Evolutionary conservation across 176 grass and related monocot genomes (phyloP).

Genomic region (Ampelocalamus luodianensis): DNA sequence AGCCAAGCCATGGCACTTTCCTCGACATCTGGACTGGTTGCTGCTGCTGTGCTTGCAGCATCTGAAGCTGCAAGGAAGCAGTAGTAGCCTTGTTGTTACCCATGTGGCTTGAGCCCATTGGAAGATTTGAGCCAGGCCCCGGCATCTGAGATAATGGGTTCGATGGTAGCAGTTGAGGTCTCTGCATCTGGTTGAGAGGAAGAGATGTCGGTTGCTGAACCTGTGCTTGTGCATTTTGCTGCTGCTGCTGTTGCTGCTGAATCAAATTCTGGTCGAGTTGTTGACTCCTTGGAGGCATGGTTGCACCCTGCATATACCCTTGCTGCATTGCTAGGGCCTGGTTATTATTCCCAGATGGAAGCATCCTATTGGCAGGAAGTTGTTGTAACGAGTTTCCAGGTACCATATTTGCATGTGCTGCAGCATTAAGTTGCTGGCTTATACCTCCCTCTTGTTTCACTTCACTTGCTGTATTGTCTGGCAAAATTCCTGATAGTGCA

Average conservation of each 20-base stretch:
- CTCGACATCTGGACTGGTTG: slow-evolving; percentile 66
- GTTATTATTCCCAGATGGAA: slow-evolving; percentile 67
- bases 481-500: slow-evolving; percentile 51
- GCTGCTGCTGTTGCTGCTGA: slow-evolving; percentile 67
- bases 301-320: slow-evolving; percentile 64
- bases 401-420: slow-evolving; percentile 59
- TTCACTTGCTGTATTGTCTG: slow-evolving; percentile 62
- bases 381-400: slow-evolving; percentile 60
- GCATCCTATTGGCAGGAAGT: slow-evolving; percentile 65
- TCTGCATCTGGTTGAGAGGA: slow-evolving; percentile 67
- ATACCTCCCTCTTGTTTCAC: slow-evolving; percentile 74
- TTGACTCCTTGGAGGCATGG: slow-evolving; percentile 69
- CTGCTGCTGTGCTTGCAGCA: slow-evolving; percentile 66
- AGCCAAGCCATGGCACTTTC: slow-evolving; percentile 70
- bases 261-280: slow-evolving; percentile 77
- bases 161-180: slow-evolving; percentile 66
- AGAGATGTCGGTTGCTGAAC: slow-evolving; percentile 76
- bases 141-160: slow-evolving; percentile 83
- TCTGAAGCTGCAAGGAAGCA: slow-evolving; percentile 67
- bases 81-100: slow-evolving; percentile 67
- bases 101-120: slow-evolving; percentile 66
- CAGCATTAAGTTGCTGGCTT: slow-evolving; percentile 67
- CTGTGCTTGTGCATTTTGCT: slow-evolving; percentile 68
- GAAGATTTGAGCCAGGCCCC: slow-evolving; percentile 63
- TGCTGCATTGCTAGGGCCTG: slow-evolving; percentile 66